Conservation (phyloP, 345 rosid species). For the Erodium maritimum region DNA sequence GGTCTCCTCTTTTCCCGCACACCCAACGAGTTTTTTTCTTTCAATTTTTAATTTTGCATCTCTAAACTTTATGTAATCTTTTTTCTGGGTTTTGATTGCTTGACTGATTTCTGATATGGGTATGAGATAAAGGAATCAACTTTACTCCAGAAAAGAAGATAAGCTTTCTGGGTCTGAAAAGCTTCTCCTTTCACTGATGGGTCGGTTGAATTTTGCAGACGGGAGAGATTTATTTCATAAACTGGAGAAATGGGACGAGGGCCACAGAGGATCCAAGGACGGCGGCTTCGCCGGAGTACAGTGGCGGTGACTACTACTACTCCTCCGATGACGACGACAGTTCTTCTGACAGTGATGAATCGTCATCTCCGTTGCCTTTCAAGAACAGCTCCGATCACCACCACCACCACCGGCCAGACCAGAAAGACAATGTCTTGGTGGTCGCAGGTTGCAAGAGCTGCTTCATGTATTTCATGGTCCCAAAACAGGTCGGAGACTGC, state of each 20-base stretch:
- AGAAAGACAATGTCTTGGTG: slow-evolving; percentile 49
- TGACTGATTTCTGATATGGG: too few species aligned
- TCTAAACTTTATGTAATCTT: background rate
- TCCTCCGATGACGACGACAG: slow-evolving; percentile 36
- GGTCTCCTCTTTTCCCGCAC: background rate
- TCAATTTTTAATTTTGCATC: too few species aligned
- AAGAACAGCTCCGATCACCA: slow-evolving; percentile 15
- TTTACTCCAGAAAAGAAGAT: too few species aligned
- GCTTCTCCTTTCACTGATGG: background rate
- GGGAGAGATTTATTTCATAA: slow-evolving; percentile 75
- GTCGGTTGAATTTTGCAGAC: slow-evolving; percentile 29
- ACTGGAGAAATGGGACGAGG: slow-evolving; percentile 65
- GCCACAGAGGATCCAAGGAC: slow-evolving; percentile 46
- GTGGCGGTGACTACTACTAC: slow-evolving; percentile 29
- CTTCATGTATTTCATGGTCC: slow-evolving; percentile 86
- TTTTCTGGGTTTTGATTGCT: background rate
- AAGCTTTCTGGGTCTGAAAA: background rate
- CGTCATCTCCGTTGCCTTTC: slow-evolving; percentile 56
- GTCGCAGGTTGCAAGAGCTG: slow-evolving; percentile 96
- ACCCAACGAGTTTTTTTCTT: background rate
- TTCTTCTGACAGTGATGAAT: slow-evolving; percentile 61
- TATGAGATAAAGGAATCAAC: too few species aligned
- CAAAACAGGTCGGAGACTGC: slow-evolving; percentile 65
- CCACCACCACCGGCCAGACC: slow-evolving; percentile 8
- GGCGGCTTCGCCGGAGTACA: slow-evolving; percentile 1